Evolutionary conservation across 805 yeast species (phyloP).

Genomic region (Teunomyces gatunensis): DNA sequence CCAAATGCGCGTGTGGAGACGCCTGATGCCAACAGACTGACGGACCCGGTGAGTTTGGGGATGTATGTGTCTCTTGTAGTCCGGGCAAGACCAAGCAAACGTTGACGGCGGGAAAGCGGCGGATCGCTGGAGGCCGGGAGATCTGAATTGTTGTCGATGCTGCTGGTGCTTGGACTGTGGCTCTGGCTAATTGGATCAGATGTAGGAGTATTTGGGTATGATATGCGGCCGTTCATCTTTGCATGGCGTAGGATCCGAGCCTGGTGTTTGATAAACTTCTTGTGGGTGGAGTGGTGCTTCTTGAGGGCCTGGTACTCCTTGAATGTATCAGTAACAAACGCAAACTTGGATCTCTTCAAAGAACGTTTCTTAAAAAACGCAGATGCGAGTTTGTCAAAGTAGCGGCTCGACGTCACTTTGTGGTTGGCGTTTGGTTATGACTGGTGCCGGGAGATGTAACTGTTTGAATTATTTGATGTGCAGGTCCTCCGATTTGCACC

Average conservation of each 20-base stretch:
- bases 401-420: conserved; percentile 17
- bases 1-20: conserved; percentile 34
- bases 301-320: conserved; percentile 31
- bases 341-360: conserved; percentile 19
- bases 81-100: conserved; percentile 49
- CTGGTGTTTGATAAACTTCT: conserved; percentile 9
- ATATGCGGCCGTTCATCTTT: conserved; percentile 10
- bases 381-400: conserved; percentile 17
- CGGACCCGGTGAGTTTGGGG: conserved; percentile 49
- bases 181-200: neutral
- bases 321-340: conserved; percentile 29
- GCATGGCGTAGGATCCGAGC: conserved; percentile 16
- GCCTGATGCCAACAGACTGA: conserved; percentile 48
- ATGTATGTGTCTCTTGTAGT: conserved; percentile 57
- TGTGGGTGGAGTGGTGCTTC: conserved; percentile 13
- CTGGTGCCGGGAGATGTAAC: neutral
- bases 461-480: neutral
- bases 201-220: neutral
- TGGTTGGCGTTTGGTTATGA: neutral
- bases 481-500: neutral
- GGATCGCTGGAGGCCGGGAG: neutral
- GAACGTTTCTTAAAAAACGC: conserved; percentile 13
- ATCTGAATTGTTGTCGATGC: neutral
- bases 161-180: neutral
- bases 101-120: conserved; percentile 39